Base-by-base conservation (phyloP, 2,329 filamentous ascomycete genomes). In the Chaetomiaceae sp. region DNA sequence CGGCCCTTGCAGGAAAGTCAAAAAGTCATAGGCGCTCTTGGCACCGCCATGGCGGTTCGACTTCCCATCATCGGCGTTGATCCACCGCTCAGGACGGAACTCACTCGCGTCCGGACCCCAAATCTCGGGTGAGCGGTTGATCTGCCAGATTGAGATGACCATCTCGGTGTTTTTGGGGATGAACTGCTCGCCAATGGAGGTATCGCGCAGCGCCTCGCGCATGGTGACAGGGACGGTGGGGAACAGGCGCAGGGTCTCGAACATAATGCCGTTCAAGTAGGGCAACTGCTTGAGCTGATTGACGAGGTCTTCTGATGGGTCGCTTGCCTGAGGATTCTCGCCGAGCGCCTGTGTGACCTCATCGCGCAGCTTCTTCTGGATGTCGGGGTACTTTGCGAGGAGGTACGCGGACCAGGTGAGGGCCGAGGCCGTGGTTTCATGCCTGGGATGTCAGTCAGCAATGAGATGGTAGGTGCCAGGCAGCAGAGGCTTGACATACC, bases 61-160 rank as follows among this genome's bases (percentile, higher is more conserved):
- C 54, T 67, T 68, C 0, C 70, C 74, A 0, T 71, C 67, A 9
- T 49, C 49, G 5, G 47, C 30, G 3, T 70, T 78, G 61, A 79
- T 78, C 83, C 83, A 87, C 1, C 85, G 74, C 48, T 86, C 85
- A 0, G 87, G 87, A 16, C 81, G 76, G 71, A 91, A 91, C 23
- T 79, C 72, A 8, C 69, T 68, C 0, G 86, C 84, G 51, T 86
- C 80, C 0, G 73, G 61, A 0, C 87, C 87, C 87, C 87, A 91
- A 4, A 87, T 69, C 1, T 75, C 70, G 12, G 72, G 73, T 20
- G 75, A 78, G 1, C 77, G 77, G 66, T 91, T 90, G 60, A 83
- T 76, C 3, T 82, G 77, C 70, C 71, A 75, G 17, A 72, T 69
- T 0, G 76, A 69, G 9, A 91, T 66, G 42, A 85, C 70, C 1